Evolutionary conservation across 441 rosid species (phyloP).

Genomic region (Gossypium schwendimanii): DNA sequence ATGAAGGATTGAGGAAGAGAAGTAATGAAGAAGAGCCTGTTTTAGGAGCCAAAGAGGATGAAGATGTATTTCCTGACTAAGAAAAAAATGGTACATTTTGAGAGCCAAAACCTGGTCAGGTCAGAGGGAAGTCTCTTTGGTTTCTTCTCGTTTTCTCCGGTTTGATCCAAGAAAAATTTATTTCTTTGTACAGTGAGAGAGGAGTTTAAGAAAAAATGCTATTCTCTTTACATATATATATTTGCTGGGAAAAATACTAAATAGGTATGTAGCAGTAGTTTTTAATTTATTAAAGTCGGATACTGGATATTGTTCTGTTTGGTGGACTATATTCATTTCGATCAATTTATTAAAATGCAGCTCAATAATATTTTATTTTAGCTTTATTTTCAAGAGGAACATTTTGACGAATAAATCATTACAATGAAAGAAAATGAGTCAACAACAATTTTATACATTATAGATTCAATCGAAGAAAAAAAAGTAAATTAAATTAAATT

Average conservation of each 20-base stretch:
- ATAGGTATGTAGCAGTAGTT: background rate
- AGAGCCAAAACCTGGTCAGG: slow-evolving; percentile 10
- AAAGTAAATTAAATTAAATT: too few species aligned
- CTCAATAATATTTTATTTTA: background rate
- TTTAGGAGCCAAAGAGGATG: slow-evolving; percentile 23
- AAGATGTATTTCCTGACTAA: background rate
- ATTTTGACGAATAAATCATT: too few species aligned
- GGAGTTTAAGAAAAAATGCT: slow-evolving; percentile 17
- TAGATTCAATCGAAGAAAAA: too few species aligned
- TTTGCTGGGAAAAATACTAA: slow-evolving; percentile 8
- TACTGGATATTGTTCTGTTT: background rate
- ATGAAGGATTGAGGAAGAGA: slow-evolving; percentile 11
- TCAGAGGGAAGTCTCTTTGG: background rate
- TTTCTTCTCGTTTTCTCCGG: background rate
- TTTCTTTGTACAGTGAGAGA: slow-evolving; percentile 22
- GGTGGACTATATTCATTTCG: background rate
- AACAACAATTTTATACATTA: background rate
- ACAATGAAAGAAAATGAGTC: too few species aligned
- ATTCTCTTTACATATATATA: slow-evolving; percentile 23
- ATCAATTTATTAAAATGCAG: background rate
- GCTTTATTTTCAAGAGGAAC: background rate
- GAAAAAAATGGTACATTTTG: background rate
- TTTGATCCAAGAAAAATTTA: background rate
- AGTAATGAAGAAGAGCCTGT: slow-evolving; percentile 1
- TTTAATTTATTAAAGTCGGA: background rate